Percentiles rank a stretch among this genome's conserved stretches.
Evolutionary conservation across 805 yeast species (phyloP).

Genomic region (Lachancea thermotolerans): DNA sequence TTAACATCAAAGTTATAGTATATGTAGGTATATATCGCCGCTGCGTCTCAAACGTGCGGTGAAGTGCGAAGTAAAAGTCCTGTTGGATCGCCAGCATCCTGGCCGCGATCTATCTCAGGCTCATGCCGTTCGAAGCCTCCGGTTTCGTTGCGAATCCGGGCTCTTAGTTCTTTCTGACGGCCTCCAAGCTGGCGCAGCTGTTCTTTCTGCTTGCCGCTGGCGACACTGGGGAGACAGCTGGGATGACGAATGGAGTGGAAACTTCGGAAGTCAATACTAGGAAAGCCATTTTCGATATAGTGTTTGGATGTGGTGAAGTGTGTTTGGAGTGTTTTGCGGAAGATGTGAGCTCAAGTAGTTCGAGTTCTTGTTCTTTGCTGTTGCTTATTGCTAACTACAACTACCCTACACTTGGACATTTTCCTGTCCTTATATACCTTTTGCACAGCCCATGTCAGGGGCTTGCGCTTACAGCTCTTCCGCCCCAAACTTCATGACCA

Average conservation of each 20-base stretch:
- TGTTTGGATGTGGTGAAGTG: slow-evolving; percentile 3
- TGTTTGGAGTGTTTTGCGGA: slow-evolving; percentile 8
- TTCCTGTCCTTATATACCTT: slow-evolving; percentile 1
- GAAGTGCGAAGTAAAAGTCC: no score
- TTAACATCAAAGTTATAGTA: no score
- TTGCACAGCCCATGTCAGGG: background rate
- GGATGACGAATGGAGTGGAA: slow-evolving; percentile 59
- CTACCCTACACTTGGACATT: background rate
- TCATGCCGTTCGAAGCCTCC: no score
- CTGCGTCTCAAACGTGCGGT: no score
- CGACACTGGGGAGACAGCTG: slow-evolving; percentile 54
- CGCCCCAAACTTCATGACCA: background rate
- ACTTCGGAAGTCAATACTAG: slow-evolving; percentile 50
- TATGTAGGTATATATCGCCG: no score
- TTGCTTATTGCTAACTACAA: background rate
- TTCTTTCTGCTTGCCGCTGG: slow-evolving; percentile 29
- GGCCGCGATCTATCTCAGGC: no score
- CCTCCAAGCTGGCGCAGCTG: slow-evolving; percentile 15
- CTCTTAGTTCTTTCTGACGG: slow-evolving; percentile 7
- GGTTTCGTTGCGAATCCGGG: no score
- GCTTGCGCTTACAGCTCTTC: background rate
- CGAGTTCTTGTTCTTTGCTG: background rate
- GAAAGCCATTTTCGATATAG: slow-evolving; percentile 30
- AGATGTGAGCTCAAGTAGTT: background rate
- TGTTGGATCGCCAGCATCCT: no score